These are phyloP conservation scores for Coemansia sp. DNA, from an alignment of 192 early-diverging fungal genomes.

Conservation along the genomic window DNA sequence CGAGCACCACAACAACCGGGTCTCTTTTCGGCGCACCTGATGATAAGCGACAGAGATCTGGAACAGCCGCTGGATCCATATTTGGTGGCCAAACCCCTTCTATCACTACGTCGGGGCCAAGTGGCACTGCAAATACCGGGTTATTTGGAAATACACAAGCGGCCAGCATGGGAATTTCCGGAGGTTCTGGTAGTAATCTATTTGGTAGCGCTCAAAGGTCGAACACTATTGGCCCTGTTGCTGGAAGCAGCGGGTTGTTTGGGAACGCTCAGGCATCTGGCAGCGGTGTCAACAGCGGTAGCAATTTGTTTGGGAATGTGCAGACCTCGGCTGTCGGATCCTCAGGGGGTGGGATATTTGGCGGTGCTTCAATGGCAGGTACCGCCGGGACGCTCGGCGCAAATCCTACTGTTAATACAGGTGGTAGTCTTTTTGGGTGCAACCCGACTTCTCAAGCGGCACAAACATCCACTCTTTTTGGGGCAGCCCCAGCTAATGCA, in stretches of 20 bases:
- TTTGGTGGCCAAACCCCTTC: constrained; percentile 19
- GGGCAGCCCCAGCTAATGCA: constrained; percentile 5
- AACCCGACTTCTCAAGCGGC: constrained; percentile 12
- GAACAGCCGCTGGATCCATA: constrained; percentile 11
- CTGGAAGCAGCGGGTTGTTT: constrained; percentile 20
- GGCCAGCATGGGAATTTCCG: constrained; percentile 1
- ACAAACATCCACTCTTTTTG: constrained; percentile 30
- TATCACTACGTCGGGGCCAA: constrained; percentile 5
- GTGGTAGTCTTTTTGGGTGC: constrained; percentile 20
- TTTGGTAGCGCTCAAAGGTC: constrained; percentile 19
- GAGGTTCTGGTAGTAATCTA: constrained; percentile 3
- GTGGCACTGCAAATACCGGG: background rate
- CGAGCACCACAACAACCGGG: constrained; percentile 8
- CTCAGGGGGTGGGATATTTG: constrained; percentile 9
- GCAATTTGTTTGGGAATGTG: constrained; percentile 6
- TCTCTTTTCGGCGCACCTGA: constrained; percentile 33
- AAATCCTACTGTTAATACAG: background rate
- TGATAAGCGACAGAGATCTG: constrained; percentile 45
- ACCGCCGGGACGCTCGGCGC: constrained; percentile 7
- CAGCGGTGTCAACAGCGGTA: background rate
- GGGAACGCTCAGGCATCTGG: constrained; percentile 13
- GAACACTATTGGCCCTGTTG: background rate
- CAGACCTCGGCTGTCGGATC: background rate
- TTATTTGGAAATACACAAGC: constrained; percentile 21
- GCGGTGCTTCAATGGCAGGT: background rate